These are phyloP conservation scores for Henckelia pumila DNA, from an alignment of 257 asterid genomes.

Conservation along the genomic window DNA sequence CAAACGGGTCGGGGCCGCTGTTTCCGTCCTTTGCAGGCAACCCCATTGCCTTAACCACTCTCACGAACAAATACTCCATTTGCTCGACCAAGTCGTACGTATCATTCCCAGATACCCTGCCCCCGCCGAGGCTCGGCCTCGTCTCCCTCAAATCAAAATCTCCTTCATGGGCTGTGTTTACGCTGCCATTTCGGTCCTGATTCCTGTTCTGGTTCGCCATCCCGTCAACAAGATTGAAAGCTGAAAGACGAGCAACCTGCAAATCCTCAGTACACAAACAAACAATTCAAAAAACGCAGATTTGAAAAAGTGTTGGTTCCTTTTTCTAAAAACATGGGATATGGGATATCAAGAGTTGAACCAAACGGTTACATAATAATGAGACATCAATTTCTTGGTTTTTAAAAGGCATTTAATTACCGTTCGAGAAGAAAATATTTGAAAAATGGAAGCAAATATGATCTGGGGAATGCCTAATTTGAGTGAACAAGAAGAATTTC, in stretches of 20 bases:
- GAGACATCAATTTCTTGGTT: background rate
- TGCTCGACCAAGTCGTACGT: constrained; percentile 87
- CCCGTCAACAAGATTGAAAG: constrained; percentile 2
- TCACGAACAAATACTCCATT: constrained; percentile 68
- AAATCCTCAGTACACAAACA: constrained; percentile 9
- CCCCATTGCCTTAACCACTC: constrained; percentile 72
- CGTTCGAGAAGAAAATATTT: background rate
- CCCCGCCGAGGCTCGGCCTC: constrained; percentile 78
- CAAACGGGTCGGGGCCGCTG: constrained; percentile 50
- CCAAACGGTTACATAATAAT: background rate
- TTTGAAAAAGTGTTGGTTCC: background rate
- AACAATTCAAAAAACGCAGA: background rate
- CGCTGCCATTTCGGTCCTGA: constrained; percentile 25
- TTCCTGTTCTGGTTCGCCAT: constrained; percentile 39
- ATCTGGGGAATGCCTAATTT: too few species aligned
- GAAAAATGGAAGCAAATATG: background rate
- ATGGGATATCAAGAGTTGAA: background rate
- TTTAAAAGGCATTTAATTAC: background rate
- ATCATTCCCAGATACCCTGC: constrained; percentile 56
- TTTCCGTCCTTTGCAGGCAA: constrained; percentile 39
- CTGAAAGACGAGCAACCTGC: constrained; percentile 5
- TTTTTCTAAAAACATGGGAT: background rate
- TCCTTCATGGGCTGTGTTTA: constrained; percentile 26
- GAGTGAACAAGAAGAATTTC: background rate
- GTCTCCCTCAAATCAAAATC: constrained; percentile 79